A percentile compares a stretch with the other conserved stretches of the same genome.
Evolutionary conservation across 2,329 filamentous ascomycete species (phyloP).

Genomic region (Penicillium sp.): DNA sequence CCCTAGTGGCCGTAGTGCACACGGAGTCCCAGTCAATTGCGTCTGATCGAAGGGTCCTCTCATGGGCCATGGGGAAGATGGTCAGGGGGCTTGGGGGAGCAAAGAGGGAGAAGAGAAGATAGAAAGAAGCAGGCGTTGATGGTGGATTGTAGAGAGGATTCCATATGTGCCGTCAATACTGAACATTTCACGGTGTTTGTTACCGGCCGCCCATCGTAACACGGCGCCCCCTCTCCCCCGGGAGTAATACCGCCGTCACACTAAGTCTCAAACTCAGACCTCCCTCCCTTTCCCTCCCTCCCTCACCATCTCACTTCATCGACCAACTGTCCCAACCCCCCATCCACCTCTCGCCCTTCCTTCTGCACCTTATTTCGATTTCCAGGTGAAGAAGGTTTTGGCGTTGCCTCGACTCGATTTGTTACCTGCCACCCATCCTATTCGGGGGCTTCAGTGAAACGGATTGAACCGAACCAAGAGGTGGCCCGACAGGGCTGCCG

Average conservation of each 20-base stretch:
- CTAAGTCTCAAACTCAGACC: constrained; percentile 16
- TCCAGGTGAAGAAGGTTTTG: neutral
- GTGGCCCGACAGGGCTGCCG: constrained; percentile 40
- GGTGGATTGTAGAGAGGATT: neutral
- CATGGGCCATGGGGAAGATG: constrained; percentile 4
- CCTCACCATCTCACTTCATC: constrained; percentile 18
- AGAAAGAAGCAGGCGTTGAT: neutral
- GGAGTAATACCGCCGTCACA: constrained; percentile 23
- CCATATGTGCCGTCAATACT: no score
- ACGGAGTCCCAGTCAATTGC: constrained; percentile 18
- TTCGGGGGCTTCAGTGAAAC: constrained; percentile 19
- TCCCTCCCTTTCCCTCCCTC: constrained; percentile 6
- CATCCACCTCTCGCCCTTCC: constrained; percentile 1
- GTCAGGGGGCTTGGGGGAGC: constrained; percentile 5
- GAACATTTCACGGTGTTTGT: no score
- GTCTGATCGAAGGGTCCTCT: constrained; percentile 8
- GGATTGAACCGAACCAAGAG: constrained; percentile 33
- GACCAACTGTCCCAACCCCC: neutral
- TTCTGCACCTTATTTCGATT: constrained; percentile 2
- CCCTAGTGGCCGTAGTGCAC: constrained; percentile 20
- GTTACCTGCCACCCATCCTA: constrained; percentile 16
- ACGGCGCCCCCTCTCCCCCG: constrained; percentile 13
- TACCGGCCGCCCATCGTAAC: no score
- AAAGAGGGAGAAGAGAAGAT: neutral
- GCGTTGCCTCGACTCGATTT: constrained; percentile 12